Percentiles rank a stretch among this genome's conserved stretches.
These are phyloP conservation scores for Fusarium aywerte DNA, from an alignment of 2,329 filamentous ascomycete genomes.

Conservation along the genomic window DNA sequence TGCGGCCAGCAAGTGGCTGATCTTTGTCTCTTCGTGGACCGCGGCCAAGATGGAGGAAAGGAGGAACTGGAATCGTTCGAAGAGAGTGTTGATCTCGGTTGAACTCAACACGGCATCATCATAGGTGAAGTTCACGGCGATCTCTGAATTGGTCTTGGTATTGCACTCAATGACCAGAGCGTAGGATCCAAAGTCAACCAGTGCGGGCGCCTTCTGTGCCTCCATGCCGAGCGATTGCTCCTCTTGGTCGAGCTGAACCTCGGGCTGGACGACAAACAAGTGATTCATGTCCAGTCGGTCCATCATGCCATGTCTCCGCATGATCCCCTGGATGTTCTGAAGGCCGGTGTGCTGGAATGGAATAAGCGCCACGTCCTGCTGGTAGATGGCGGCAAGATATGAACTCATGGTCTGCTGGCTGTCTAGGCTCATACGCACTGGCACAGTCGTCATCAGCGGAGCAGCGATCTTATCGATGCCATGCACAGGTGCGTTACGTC, in stretches of 20 bases:
- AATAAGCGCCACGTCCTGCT: slow-evolving; percentile 5
- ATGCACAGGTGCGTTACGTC: slow-evolving; percentile 1
- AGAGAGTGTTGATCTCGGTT: slow-evolving; percentile 7
- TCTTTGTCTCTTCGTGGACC: slow-evolving; percentile 6
- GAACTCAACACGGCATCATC: slow-evolving; percentile 7
- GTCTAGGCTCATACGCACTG: slow-evolving; percentile 4
- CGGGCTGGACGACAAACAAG: slow-evolving; percentile 9
- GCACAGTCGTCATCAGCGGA: slow-evolving; percentile 5
- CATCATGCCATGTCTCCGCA: slow-evolving; percentile 6
- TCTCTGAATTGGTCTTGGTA: slow-evolving; percentile 2
- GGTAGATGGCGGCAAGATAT: slow-evolving; percentile 8
- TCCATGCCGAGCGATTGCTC: slow-evolving; percentile 10
- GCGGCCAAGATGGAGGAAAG: slow-evolving; percentile 5
- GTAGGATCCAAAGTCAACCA: slow-evolving; percentile 10
- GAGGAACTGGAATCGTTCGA: slow-evolving; percentile 8
- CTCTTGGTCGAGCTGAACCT: slow-evolving; percentile 5
- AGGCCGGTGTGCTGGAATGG: slow-evolving; percentile 7
- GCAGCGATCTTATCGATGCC: slow-evolving; percentile 4
- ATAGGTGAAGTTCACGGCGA: slow-evolving; percentile 8
- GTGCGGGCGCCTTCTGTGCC: slow-evolving; percentile 8
- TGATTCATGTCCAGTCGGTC: slow-evolving; percentile 8
- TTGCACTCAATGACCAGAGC: slow-evolving; percentile 9
- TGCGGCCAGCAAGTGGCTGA: slow-evolving; percentile 6
- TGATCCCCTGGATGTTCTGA: slow-evolving; percentile 5
- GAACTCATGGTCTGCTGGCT: slow-evolving; percentile 3